Evolutionary conservation across 2,329 filamentous ascomycete species (phyloP).

Genomic region (Epichloe brachyelytri): DNA sequence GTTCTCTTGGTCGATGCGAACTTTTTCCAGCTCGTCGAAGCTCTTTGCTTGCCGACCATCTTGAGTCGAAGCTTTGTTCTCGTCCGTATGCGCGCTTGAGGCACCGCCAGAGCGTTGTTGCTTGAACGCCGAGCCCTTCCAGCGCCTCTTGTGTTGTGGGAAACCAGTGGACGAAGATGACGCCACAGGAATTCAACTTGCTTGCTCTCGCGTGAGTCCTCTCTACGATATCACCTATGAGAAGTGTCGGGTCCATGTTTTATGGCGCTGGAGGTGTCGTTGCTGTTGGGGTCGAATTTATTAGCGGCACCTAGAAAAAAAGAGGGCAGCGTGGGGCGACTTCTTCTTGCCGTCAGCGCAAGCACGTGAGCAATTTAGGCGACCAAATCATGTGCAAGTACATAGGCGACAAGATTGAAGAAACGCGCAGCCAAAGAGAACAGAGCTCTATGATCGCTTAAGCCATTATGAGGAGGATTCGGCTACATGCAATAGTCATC

Average conservation of each 20-base stretch:
- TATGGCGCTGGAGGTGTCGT: background rate
- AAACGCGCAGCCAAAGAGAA: too few species aligned
- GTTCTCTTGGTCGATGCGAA: conserved; percentile 74
- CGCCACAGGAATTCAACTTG: conserved; percentile 43
- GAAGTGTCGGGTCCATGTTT: conserved; percentile 33
- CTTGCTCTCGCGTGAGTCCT: conserved; percentile 47
- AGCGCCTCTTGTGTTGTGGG: conserved; percentile 74
- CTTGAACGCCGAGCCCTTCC: conserved; percentile 65
- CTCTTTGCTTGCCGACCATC: conserved; percentile 4
- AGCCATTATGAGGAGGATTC: too few species aligned
- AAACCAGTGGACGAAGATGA: conserved; percentile 51
- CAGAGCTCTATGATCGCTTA: too few species aligned
- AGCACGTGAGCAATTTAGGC: background rate
- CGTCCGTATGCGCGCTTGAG: background rate
- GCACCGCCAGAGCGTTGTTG: conserved; percentile 28
- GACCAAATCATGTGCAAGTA: too few species aligned
- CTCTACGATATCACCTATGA: conserved; percentile 70
- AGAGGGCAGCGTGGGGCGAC: background rate
- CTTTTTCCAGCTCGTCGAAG: conserved; percentile 45
- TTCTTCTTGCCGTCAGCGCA: background rate
- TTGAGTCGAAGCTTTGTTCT: background rate
- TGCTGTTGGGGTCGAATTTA: background rate
- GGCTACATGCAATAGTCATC: too few species aligned
- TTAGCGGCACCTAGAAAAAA: background rate
- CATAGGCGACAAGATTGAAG: too few species aligned